Percentiles rank a stretch among this genome's conserved stretches.
These are phyloP conservation scores for Eudorina sp. DNA, from an alignment of 139 green algal species.

Conservation along the genomic window DNA sequence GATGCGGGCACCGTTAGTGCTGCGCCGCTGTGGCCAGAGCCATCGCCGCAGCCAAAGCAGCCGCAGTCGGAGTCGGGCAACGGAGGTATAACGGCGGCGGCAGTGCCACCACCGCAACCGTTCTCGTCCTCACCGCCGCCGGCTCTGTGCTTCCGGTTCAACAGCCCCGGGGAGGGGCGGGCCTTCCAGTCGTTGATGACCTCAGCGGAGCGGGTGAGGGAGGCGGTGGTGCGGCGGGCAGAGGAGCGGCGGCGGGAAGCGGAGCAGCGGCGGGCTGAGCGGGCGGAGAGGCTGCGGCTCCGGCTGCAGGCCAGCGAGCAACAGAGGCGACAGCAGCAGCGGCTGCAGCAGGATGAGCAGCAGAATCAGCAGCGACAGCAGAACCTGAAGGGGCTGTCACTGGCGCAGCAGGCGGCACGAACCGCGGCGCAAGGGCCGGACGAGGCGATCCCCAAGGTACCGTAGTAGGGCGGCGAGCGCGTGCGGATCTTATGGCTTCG, in stretches of 20 bases:
- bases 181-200: conserved; percentile 29
- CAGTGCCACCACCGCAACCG: no score
- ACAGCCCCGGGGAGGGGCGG: conserved; percentile 7
- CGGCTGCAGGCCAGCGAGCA: not conserved
- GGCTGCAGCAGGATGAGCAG: not conserved
- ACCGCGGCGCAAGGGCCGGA: not conserved
- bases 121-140: conserved; percentile 5
- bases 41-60: not conserved
- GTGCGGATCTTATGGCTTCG: not conserved
- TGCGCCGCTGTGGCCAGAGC: not conserved
- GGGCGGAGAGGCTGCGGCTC: not conserved
- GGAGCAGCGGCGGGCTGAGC: not conserved
- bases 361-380: not conserved
- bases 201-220: not conserved
- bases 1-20: not conserved
- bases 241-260: not conserved
- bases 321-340: not conserved
- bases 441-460: not conserved
- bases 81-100: not conserved
- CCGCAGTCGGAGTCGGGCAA: not conserved
- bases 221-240: not conserved
- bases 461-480: no score
- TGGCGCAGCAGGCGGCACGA: not conserved
- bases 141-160: conserved; percentile 30
- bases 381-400: not conserved